A percentile compares a stretch with the other conserved stretches of the same genome.
Conservation (phyloP, 1,284 basidiomycete genomes). For the Ganoderma meredithae region DNA sequence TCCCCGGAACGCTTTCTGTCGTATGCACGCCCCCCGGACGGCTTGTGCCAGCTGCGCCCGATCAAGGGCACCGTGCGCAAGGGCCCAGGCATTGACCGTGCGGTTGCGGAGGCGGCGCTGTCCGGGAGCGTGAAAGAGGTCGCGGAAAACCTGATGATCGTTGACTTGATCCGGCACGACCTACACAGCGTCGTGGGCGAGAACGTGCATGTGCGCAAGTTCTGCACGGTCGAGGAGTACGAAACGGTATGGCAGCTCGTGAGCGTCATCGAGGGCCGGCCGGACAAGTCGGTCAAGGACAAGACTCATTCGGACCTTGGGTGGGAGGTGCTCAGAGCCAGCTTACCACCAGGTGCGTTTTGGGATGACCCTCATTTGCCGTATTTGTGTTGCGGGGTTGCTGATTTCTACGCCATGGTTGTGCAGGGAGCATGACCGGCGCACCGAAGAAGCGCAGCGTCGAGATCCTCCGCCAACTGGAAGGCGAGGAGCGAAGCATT, state of each 20-base stretch:
- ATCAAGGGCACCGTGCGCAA: slow-evolving; percentile 94
- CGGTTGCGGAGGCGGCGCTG: slow-evolving; percentile 69
- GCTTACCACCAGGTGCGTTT: slow-evolving; percentile 85
- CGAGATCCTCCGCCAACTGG: slow-evolving; percentile 87
- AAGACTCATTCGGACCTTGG: slow-evolving; percentile 59
- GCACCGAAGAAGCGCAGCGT: slow-evolving; percentile 96
- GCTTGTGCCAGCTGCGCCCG: slow-evolving; percentile 86
- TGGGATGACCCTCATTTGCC: too few relatives aligned
- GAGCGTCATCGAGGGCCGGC: slow-evolving; percentile 85
- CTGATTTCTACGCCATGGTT: background rate
- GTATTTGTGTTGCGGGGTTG: background rate
- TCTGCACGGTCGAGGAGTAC: slow-evolving; percentile 93
- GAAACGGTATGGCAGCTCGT: slow-evolving; percentile 97
- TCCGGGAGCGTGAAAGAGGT: slow-evolving; percentile 89
- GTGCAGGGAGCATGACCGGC: slow-evolving; percentile 93
- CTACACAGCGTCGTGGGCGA: slow-evolving; percentile 81
- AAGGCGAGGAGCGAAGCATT: slow-evolving; percentile 75
- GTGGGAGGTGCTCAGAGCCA: slow-evolving; percentile 80
- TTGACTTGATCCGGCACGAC: slow-evolving; percentile 95
- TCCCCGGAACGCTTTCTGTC: slow-evolving; percentile 95
- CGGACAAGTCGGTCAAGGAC: slow-evolving; percentile 37
- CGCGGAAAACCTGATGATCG: slow-evolving; percentile 99
- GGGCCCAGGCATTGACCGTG: slow-evolving; percentile 65
- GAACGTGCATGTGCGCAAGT: slow-evolving; percentile 83
- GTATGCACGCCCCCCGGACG: slow-evolving; percentile 71